A percentile compares a stretch with the other conserved stretches of the same genome.
These are phyloP conservation scores for Phlebiopsis gigantea DNA, from an alignment of 768 basidiomycete genomes.

Conservation along the genomic window DNA sequence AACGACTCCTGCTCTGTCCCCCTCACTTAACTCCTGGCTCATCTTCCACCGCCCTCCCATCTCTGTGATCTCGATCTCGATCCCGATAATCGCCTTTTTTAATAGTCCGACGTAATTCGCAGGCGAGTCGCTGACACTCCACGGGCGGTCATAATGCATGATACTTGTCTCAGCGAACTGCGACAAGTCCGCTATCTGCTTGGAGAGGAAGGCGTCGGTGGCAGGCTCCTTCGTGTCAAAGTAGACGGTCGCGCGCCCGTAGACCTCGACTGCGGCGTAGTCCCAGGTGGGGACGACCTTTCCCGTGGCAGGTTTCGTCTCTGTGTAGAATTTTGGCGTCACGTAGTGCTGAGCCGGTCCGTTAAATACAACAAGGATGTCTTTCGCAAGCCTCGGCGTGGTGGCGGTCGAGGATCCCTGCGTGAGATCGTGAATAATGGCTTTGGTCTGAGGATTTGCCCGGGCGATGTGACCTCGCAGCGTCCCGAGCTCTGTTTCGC, in stretches of 20 bases:
- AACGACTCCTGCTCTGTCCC: conserved; percentile 20
- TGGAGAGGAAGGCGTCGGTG: conserved; percentile 16
- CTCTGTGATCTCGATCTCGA: conserved; percentile 20
- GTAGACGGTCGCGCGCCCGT: conserved; percentile 20
- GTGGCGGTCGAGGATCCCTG: not conserved
- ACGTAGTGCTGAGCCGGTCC: conserved; percentile 23
- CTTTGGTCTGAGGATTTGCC: conserved; percentile 24
- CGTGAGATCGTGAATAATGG: conserved; percentile 15
- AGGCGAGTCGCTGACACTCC: conserved; percentile 22
- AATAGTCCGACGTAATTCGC: conserved; percentile 17
- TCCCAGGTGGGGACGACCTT: conserved; percentile 26
- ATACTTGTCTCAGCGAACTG: not conserved
- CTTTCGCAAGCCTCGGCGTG: conserved; percentile 6
- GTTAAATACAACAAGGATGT: conserved; percentile 22
- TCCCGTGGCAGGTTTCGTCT: conserved; percentile 25
- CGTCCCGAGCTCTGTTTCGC: conserved; percentile 9
- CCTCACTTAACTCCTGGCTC: conserved; percentile 20
- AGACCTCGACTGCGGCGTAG: conserved; percentile 25
- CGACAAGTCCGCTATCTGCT: conserved; percentile 14
- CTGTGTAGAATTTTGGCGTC: conserved; percentile 24
- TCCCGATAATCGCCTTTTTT: conserved; percentile 25
- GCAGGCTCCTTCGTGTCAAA: conserved; percentile 6
- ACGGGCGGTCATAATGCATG: conserved; percentile 1
- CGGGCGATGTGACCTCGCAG: conserved; percentile 24
- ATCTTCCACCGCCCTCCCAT: conserved; percentile 24